Base-by-base conservation (phyloP, 805 yeast species). In the Kodamaea laetipori region DNA sequence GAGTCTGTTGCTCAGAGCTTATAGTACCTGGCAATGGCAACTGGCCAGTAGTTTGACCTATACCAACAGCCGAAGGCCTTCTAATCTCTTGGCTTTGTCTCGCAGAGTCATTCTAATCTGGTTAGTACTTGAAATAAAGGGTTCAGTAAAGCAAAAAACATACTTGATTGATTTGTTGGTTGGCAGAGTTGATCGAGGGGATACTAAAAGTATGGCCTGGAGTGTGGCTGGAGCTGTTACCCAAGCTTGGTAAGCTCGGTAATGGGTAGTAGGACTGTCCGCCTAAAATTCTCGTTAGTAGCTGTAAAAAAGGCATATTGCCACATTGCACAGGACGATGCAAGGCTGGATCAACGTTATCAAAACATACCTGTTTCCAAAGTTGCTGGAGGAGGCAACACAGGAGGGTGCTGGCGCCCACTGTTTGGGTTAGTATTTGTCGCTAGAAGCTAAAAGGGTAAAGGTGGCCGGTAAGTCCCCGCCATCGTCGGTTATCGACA, bases 371-470 rank as follows among this genome's bases (percentile, higher is more conserved):
- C 76, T 43, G 75, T 65, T 53, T 76, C 81, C 48, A 76, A 64
- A 31, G 73, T 63, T 12, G 78, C 77, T 12, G 84, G 83, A 9
- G 84, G 82, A 5, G 83, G 84, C 48, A 79, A 66, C 12, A 78
- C 81, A 8, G 82, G 82, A 5, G 81, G 80, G 38, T 67, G 77
- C 58, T 76, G 82, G 55, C 79, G 81, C 52, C 82, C 77, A 48
- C 45, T 41, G 15, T 12, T 15, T 17, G 7, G 21, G 45, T 41
- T 41, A 41, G 45, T 41, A 41, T 27, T 19, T 3, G 3, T 9
- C 16, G 10, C n/a, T 6, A 15, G 18, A 30, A 15, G 34, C 17
- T n/a, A 30, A 30, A 15, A 5, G 17, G n/a, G 19, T 6, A 15
- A 13, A 13, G 19, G 34, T 12, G 34, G 24, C 24, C 24, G 6